A percentile compares a stretch with the other conserved stretches of the same genome.
Evolutionary conservation across 106 monocot species (phyloP).

Genomic region (Posidonia australis): DNA sequence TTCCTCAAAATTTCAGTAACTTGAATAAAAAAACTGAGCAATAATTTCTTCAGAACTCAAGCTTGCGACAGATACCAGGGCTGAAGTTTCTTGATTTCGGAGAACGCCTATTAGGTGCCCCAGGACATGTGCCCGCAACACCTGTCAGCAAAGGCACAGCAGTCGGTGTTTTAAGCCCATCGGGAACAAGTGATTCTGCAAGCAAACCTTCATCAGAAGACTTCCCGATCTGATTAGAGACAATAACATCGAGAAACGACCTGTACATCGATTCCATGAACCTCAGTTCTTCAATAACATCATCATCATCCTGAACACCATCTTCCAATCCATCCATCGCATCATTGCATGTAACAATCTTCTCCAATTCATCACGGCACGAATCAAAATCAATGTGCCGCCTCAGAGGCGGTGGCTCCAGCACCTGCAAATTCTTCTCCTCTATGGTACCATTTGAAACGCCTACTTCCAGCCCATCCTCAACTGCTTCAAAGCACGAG

Average conservation of each 20-base stretch:
- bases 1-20: too few species aligned
- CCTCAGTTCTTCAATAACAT: slow-evolving; percentile 16
- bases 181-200: slow-evolving; percentile 2
- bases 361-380: slow-evolving; percentile 6
- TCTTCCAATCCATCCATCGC: slow-evolving; percentile 3
- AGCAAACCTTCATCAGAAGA: slow-evolving; percentile 3
- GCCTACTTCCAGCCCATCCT: background rate
- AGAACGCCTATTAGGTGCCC: slow-evolving; percentile 6
- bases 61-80: slow-evolving; percentile 9
- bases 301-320: slow-evolving; percentile 24
- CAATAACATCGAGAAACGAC: slow-evolving; percentile 39
- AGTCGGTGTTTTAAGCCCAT: slow-evolving; percentile 45
- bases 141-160: slow-evolving; percentile 19
- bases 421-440: slow-evolving; percentile 21
- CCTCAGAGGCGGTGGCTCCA: slow-evolving; percentile 7
- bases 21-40: too few species aligned
- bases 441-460: slow-evolving; percentile 17
- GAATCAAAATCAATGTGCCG: slow-evolving; percentile 32
- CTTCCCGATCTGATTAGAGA: slow-evolving; percentile 17
- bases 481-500: slow-evolving; percentile 8
- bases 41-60: slow-evolving; percentile 11
- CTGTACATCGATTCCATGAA: slow-evolving; percentile 17
- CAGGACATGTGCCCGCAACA: slow-evolving; percentile 12
- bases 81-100: slow-evolving; percentile 6
- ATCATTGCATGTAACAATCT: background rate